Base-by-base conservation (phyloP, 306 rosid genomes). In the Cicer yamashitae region DNA sequence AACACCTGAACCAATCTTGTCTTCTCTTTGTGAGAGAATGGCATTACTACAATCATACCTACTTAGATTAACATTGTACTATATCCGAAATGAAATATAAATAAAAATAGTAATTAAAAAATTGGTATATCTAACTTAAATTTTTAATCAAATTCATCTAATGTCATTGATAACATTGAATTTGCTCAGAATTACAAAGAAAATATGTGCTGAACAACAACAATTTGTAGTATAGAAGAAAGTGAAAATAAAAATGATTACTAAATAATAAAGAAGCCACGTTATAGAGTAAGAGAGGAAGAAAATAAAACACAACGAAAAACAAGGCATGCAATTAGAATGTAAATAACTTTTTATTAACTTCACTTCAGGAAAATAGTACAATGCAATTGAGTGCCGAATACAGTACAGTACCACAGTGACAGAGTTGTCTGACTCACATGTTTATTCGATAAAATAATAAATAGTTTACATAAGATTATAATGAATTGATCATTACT, bases 401-500 rank as follows among this genome's bases (percentile, higher is more conserved):
- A 66, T 60, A 51, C 62, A 54, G 63, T 60, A 22, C 39, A 56
- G 8, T 6, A 51, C 34, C 14, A 52, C 43, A 67, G 3, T 25
- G 14, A 44, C 20, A 22, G 4, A 60, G 64, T 37, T 71, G 14
- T 52, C 66, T 22, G 54, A 43, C 54, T 59, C 46, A 20, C 39
- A 41, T 43, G 53, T 50, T 46, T 47, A 25, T 18, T 20, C 60
- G 60, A 57, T 57, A 76, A 57, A 65, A 73, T 70, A 70, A 81
- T 67, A 63, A 52, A 70, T 54, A 75, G 25, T 63, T 73, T 69
- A 73, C 81, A 77, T 37, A 63, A 64, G 56, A 81, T 63, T 66
- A 34, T 10, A 77, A 70, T 67, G 77, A 79, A 75, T 66, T 61
- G 61, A 38, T 74, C 22, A 13, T 39, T 62, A 15, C 73, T 77